These are phyloP conservation scores for Colletotrichum siamense DNA, from an alignment of 2,329 filamentous ascomycete genomes.

Conservation along the genomic window DNA sequence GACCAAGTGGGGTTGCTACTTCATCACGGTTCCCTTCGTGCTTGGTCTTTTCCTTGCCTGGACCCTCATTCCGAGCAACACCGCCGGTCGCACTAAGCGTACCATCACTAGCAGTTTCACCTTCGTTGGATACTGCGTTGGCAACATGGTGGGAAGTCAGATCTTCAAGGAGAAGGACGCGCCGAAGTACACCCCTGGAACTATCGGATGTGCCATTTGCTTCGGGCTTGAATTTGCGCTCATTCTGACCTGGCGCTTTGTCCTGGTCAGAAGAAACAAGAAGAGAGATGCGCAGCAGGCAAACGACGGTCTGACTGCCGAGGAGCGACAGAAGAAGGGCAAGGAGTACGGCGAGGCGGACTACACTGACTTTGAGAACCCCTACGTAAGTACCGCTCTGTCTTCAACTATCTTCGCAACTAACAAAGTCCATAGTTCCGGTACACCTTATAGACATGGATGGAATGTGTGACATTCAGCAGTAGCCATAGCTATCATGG, in stretches of 20 bases:
- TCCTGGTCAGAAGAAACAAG: constrained; percentile 45
- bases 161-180: constrained; percentile 49
- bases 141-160: constrained; percentile 52
- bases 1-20: constrained; percentile 41
- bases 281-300: constrained; percentile 32
- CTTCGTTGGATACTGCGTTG: constrained; percentile 51
- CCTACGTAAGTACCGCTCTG: constrained; percentile 29
- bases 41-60: constrained; percentile 16
- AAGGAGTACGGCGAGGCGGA: constrained; percentile 40
- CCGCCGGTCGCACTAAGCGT: constrained; percentile 51
- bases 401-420: background rate
- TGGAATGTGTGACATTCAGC: background rate
- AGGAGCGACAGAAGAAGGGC: constrained; percentile 35
- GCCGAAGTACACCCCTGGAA: constrained; percentile 49
- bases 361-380: constrained; percentile 41
- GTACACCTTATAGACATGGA: background rate
- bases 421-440: background rate
- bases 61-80: constrained; percentile 44
- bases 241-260: constrained; percentile 41
- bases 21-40: constrained; percentile 39
- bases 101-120: constrained; percentile 50
- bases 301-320: constrained; percentile 36
- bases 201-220: constrained; percentile 41
- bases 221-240: constrained; percentile 42
- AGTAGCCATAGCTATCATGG: background rate